Percentiles rank a stretch among this genome's conserved stretches.
phyloP scores from a whole-genome alignment of 176 grass and related monocot genomes.

The Aegilops speltoides region DNA sequence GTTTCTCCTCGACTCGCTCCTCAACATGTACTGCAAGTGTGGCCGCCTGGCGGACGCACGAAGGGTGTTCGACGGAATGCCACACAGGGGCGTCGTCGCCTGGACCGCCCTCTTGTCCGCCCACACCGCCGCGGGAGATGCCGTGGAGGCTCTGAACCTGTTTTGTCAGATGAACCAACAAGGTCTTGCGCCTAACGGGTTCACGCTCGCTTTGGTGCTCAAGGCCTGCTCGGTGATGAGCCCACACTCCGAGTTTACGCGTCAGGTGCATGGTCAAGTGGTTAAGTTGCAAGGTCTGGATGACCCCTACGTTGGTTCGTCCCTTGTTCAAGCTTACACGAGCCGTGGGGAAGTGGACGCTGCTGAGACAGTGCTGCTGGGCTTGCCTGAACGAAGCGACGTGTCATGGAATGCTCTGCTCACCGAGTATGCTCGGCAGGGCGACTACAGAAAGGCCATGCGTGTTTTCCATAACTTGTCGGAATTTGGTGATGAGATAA shows the following conservation, averaged over 20 bases:
- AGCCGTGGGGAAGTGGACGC: conserved; percentile 23
- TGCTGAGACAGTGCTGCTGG: conserved; percentile 32
- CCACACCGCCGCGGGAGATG: not conserved
- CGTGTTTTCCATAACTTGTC: conserved; percentile 22
- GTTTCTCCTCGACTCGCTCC: conserved; percentile 28
- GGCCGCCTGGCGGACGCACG: conserved; percentile 6
- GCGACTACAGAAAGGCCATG: conserved; percentile 13
- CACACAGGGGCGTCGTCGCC: conserved; percentile 31
- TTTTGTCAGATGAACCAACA: conserved; percentile 8
- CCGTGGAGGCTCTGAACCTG: not conserved
- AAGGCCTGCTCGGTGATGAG: conserved; percentile 28
- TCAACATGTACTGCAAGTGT: conserved; percentile 21
- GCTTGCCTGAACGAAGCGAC: conserved; percentile 3
- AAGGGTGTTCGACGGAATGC: conserved; percentile 53
- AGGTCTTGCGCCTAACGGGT: conserved; percentile 19
- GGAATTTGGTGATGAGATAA: conserved; percentile 31
- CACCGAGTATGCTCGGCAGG: conserved; percentile 12
- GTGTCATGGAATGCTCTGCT: conserved; percentile 49
- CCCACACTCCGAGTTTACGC: conserved; percentile 10
- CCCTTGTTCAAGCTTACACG: conserved; percentile 30
- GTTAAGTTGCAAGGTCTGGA: conserved; percentile 36
- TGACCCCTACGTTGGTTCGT: conserved; percentile 31
- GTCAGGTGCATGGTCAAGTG: conserved; percentile 29
- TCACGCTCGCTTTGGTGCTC: conserved; percentile 21
- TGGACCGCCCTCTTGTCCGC: conserved; percentile 34